phyloP scores from a whole-genome alignment of 305 asterid genomes.

The Fraxinus velutina region DNA sequence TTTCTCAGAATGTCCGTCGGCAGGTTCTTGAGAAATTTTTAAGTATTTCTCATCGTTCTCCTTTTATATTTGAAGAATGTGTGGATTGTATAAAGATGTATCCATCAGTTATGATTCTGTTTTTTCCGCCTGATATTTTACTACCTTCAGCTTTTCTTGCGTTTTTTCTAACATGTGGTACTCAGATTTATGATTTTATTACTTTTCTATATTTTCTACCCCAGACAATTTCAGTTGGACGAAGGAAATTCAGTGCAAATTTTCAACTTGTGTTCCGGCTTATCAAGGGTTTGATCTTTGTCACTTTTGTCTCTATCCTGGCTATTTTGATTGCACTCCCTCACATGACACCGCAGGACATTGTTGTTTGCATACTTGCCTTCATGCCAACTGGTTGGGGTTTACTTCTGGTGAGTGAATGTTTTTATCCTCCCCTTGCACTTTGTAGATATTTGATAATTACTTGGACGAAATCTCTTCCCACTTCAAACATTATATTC shows the following conservation, averaged over 20 bases:
- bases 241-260: constrained; percentile 78
- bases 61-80: background rate
- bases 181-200: background rate
- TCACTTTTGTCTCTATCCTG: constrained; percentile 61
- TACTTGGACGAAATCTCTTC: background rate
- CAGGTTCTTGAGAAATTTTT: background rate
- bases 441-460: background rate
- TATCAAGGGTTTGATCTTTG: constrained; percentile 71
- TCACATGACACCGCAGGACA: constrained; percentile 65
- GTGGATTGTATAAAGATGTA: background rate
- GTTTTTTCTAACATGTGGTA: background rate
- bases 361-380: constrained; percentile 72
- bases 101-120: background rate
- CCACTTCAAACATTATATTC: background rate
- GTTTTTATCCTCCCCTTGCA: background rate
- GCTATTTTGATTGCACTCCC: constrained; percentile 61
- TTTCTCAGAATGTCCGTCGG: background rate
- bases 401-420: constrained; percentile 65
- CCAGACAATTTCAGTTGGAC: constrained; percentile 81
- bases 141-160: background rate
- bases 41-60: background rate
- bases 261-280: constrained; percentile 80
- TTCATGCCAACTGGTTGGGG: constrained; percentile 98
- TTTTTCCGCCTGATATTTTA: background rate
- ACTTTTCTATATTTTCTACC: constrained; percentile 20